These are phyloP conservation scores for Lathyrus oleraceus DNA, from an alignment of 306 rosid species.

Conservation along the genomic window DNA sequence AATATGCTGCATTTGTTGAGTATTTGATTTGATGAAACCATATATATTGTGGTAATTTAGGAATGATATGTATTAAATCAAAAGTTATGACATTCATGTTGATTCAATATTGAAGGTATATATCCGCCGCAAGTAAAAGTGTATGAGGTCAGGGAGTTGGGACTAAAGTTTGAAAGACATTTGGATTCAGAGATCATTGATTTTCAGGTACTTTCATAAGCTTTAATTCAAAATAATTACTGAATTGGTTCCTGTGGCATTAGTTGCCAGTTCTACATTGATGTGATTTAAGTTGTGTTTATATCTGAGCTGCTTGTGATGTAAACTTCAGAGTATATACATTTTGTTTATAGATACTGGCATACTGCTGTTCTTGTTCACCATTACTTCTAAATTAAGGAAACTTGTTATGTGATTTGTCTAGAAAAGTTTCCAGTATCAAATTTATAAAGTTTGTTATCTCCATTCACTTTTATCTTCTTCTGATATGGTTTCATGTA, in stretches of 20 bases:
- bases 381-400: neutral
- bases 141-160: conserved; percentile 75
- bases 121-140: conserved; percentile 96
- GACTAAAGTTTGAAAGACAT: conserved; percentile 91
- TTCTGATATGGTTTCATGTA: neutral
- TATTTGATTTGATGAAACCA: conserved; percentile 1
- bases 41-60: neutral
- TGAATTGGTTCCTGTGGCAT: conserved; percentile 5
- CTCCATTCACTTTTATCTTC: neutral
- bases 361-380: neutral
- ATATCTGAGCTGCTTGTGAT: neutral
- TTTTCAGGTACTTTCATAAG: conserved; percentile 65
- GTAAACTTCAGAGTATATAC: neutral
- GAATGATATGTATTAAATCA: conserved; percentile 1
- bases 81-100: neutral
- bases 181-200: conserved; percentile 88
- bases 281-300: neutral
- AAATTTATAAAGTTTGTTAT: conserved; percentile 2
- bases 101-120: conserved; percentile 58
- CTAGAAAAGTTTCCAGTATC: neutral
- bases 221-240: neutral
- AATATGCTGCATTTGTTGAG: conserved; percentile 22
- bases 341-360: too few species aligned
- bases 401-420: neutral
- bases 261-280: neutral